These are phyloP conservation scores for Typha latifolia DNA, from an alignment of 176 grass and related monocot species.

Conservation along the genomic window DNA sequence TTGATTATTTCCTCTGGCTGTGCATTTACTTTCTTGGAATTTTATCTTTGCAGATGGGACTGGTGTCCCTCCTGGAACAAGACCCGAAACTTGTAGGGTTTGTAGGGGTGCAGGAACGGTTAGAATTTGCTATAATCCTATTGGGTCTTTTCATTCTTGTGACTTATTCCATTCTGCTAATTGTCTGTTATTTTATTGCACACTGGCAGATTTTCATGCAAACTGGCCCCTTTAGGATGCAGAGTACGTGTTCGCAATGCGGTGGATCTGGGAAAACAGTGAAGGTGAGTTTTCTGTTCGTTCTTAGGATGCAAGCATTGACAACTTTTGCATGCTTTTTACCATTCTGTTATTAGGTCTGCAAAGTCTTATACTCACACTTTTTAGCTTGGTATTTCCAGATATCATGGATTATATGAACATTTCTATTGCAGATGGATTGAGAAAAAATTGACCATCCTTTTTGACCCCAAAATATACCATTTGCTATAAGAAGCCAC, in stretches of 20 bases:
- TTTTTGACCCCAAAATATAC: too few species aligned
- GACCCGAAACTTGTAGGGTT: slow-evolving; percentile 72
- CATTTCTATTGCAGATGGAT: too few species aligned
- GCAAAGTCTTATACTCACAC: too few species aligned
- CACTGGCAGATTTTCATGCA: slow-evolving; percentile 57
- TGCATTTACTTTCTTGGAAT: slow-evolving; percentile 5
- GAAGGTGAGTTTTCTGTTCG: slow-evolving; percentile 33
- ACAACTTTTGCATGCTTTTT: not conserved
- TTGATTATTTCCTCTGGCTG: slow-evolving; percentile 1
- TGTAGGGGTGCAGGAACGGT: slow-evolving; percentile 87
- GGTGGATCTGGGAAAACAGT: slow-evolving; percentile 77
- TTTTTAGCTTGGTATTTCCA: too few species aligned
- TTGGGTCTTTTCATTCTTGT: slow-evolving; percentile 9
- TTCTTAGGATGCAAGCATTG: not conserved
- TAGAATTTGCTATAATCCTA: slow-evolving; percentile 1
- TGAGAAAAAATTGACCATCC: too few species aligned
- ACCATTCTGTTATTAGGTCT: too few species aligned
- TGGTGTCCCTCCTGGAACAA: slow-evolving; percentile 87
- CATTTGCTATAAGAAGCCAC: too few species aligned
- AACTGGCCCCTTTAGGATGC: slow-evolving; percentile 84
- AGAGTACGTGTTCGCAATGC: slow-evolving; percentile 65
- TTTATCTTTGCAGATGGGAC: slow-evolving; percentile 48
- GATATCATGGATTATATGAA: too few species aligned
- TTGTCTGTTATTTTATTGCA: slow-evolving; percentile 9
- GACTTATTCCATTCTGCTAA: not conserved